phyloP scores from a whole-genome alignment of 441 rosid genomes.

The Pelargonium australe region DNA sequence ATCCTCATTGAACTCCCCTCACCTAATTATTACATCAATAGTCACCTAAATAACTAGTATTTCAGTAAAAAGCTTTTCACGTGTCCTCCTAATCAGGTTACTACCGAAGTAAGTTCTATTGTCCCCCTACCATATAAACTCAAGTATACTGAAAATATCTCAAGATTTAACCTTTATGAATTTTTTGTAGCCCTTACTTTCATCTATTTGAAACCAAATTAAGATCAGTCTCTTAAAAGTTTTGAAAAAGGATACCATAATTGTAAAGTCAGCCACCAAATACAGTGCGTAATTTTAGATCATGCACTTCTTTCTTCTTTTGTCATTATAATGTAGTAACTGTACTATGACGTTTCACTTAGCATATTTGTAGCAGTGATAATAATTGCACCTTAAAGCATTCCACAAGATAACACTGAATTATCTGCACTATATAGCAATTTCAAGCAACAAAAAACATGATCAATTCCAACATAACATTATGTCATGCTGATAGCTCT shows the following conservation, averaged over 20 bases:
- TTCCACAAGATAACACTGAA: too few species aligned
- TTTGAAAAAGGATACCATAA: not conserved
- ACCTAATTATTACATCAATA: not conserved
- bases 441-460: slow-evolving; percentile 3
- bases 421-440: not conserved
- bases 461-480: not conserved
- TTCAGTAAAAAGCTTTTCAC: not conserved
- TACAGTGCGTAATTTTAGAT: too few species aligned
- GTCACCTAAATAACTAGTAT: not conserved
- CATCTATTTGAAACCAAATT: not conserved
- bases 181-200: not conserved
- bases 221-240: not conserved
- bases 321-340: too few species aligned
- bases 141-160: not conserved
- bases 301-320: too few species aligned
- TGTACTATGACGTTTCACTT: too few species aligned
- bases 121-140: not conserved
- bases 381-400: too few species aligned
- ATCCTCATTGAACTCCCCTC: not conserved
- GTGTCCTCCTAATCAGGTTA: not conserved
- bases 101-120: not conserved
- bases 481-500: not conserved
- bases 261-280: not conserved
- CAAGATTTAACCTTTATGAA: not conserved
- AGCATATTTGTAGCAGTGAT: too few species aligned